phyloP scores from a whole-genome alignment of 2,329 filamentous ascomycete genomes.

The Microcyclospora tardicrescens region DNA sequence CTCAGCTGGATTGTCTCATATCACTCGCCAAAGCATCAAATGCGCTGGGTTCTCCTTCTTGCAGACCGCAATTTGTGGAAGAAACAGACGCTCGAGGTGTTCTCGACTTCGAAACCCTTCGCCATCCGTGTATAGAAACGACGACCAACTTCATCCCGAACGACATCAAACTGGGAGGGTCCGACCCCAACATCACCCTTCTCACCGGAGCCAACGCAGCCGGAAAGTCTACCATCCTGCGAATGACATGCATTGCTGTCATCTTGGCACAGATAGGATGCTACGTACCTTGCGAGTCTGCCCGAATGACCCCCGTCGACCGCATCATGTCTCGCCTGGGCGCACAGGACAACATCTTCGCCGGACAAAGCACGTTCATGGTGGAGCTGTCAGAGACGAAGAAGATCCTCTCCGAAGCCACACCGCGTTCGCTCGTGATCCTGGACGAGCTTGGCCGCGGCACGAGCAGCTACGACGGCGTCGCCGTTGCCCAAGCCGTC shows the following conservation, averaged over 20 bases:
- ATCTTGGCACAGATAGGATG: constrained; percentile 97
- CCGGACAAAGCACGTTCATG: constrained; percentile 94
- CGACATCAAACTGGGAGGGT: constrained; percentile 74
- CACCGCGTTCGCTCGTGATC: constrained; percentile 86
- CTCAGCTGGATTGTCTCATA: constrained; percentile 89
- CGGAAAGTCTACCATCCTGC: constrained; percentile 88
- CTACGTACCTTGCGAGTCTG: constrained; percentile 71
- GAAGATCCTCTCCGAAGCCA: constrained; percentile 92
- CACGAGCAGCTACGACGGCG: constrained; percentile 89
- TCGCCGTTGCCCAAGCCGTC: constrained; percentile 91
- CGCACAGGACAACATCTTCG: constrained; percentile 98
- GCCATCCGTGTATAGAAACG: constrained; percentile 88
- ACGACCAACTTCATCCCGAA: constrained; percentile 94
- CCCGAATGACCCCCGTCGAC: constrained; percentile 78
- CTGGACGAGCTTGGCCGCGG: constrained; percentile 92
- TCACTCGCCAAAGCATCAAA: constrained; percentile 81
- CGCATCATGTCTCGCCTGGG: constrained; percentile 97
- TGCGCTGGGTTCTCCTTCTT: constrained; percentile 72
- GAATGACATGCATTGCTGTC: constrained; percentile 94
- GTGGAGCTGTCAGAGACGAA: constrained; percentile 95
- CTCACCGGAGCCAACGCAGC: constrained; percentile 94
- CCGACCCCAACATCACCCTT: constrained; percentile 69
- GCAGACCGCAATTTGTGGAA: constrained; percentile 77
- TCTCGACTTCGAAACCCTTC: constrained; percentile 81
- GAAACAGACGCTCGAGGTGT: constrained; percentile 58